phyloP scores from a whole-genome alignment of 108 stramenopile genomes.

The Nitzschia putrida region DNA sequence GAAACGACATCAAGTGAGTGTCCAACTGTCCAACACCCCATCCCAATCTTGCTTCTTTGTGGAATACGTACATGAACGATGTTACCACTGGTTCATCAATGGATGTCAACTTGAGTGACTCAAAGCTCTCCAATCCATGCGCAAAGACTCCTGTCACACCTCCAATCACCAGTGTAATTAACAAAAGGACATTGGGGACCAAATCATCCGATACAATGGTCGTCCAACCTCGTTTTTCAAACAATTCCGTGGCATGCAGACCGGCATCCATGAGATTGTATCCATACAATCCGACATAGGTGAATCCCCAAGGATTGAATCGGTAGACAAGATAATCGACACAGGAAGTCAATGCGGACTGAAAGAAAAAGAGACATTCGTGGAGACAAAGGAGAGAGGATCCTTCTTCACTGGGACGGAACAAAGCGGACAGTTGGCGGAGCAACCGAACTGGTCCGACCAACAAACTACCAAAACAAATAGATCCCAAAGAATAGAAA shows the following conservation, averaged over 20 bases:
- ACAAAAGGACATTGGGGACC: slow-evolving; percentile 71
- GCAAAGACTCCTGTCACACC: slow-evolving; percentile 75
- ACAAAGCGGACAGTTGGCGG: slow-evolving; percentile 65
- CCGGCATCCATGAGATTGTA: slow-evolving; percentile 79
- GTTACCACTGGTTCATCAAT: slow-evolving; percentile 48
- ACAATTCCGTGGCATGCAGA: slow-evolving; percentile 68
- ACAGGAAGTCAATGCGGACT: slow-evolving; percentile 59
- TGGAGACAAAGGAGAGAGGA: slow-evolving; percentile 71
- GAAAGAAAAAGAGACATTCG: slow-evolving; percentile 68
- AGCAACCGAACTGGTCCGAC: slow-evolving; percentile 80
- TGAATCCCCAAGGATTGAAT: slow-evolving; percentile 86
- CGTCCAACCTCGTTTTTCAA: slow-evolving; percentile 82
- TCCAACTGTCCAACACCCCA: slow-evolving; percentile 4
- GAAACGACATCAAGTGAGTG: not conserved
- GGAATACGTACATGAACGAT: slow-evolving; percentile 65
- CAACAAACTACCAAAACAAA: slow-evolving; percentile 87
- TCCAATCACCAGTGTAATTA: slow-evolving; percentile 75
- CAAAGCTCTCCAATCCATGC: slow-evolving; percentile 53
- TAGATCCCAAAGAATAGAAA: slow-evolving; percentile 79
- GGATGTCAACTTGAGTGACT: slow-evolving; percentile 50
- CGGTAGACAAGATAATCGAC: slow-evolving; percentile 64
- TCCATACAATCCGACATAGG: slow-evolving; percentile 87
- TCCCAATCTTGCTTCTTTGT: not conserved
- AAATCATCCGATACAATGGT: slow-evolving; percentile 87
- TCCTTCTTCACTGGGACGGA: slow-evolving; percentile 60